These are phyloP conservation scores for Kwoniella europaea DNA, from an alignment of 768 basidiomycete species.

Conservation along the genomic window DNA sequence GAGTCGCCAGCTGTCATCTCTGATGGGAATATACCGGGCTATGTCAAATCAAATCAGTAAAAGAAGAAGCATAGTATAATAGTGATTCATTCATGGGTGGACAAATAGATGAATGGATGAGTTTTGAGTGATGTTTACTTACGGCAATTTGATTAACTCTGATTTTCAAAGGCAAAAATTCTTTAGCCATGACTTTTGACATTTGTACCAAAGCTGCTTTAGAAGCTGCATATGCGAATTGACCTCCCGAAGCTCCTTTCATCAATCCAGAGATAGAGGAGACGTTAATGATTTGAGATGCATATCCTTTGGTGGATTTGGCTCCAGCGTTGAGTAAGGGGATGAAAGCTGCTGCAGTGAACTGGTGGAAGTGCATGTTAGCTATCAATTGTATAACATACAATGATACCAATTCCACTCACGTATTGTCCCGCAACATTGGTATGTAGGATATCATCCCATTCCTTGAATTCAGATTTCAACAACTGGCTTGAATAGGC, in stretches of 20 bases:
- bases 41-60: no score
- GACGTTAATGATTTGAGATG: slow-evolving; percentile 47
- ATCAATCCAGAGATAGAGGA: slow-evolving; percentile 44
- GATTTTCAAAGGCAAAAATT: slow-evolving; percentile 42
- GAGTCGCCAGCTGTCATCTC: slow-evolving; percentile 46
- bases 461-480: slow-evolving; percentile 39
- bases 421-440: slow-evolving; percentile 43
- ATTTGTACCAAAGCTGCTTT: slow-evolving; percentile 45
- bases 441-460: slow-evolving; percentile 34
- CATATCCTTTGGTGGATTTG: slow-evolving; percentile 38
- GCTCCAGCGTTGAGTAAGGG: slow-evolving; percentile 40
- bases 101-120: no score
- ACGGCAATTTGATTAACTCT: slow-evolving; percentile 51
- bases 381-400: no score
- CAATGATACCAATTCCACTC: slow-evolving; percentile 1
- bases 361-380: slow-evolving; percentile 18
- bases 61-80: background rate
- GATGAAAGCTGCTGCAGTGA: slow-evolving; percentile 47
- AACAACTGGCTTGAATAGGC: slow-evolving; percentile 37
- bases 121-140: no score
- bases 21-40: slow-evolving; percentile 47
- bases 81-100: background rate
- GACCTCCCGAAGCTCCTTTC: slow-evolving; percentile 45
- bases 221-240: slow-evolving; percentile 45
- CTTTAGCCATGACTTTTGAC: slow-evolving; percentile 43